Percentiles rank a stretch among this genome's conserved stretches.
Conservation (phyloP, 805 yeast genomes). For the Debaryomyces hansenii region DNA sequence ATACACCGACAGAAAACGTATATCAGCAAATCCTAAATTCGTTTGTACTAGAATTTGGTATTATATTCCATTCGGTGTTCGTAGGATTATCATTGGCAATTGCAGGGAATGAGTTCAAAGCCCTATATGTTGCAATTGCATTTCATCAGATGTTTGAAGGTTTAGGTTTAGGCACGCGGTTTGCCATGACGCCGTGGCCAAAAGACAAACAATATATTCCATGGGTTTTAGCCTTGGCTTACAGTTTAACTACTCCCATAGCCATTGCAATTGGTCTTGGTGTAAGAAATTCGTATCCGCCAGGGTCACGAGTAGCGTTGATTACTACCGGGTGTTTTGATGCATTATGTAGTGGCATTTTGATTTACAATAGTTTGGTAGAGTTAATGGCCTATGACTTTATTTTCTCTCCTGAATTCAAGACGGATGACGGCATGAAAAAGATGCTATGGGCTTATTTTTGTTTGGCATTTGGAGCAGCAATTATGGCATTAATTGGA, state of each 20-base stretch:
- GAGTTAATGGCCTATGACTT: constrained; percentile 43
- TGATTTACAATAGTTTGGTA: constrained; percentile 35
- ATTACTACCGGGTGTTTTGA: constrained; percentile 35
- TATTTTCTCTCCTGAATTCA: constrained; percentile 30
- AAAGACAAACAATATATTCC: constrained; percentile 27
- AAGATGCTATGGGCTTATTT: constrained; percentile 23
- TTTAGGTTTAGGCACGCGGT: constrained; percentile 76
- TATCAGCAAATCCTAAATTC: constrained; percentile 4
- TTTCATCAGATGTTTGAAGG: constrained; percentile 88
- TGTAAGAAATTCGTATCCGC: constrained; percentile 31
- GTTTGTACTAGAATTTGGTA: constrained; percentile 71
- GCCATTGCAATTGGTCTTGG: constrained; percentile 39
- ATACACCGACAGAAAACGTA: not conserved
- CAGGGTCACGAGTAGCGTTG: constrained; percentile 31
- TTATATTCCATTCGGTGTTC: constrained; percentile 79
- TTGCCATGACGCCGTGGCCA: constrained; percentile 40
- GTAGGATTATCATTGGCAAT: constrained; percentile 78
- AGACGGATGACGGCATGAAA: constrained; percentile 10
- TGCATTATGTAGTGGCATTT: constrained; percentile 34
- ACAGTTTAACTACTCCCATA: constrained; percentile 31
- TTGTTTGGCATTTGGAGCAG: constrained; percentile 25
- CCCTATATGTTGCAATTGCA: constrained; percentile 67
- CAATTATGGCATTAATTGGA: constrained; percentile 34
- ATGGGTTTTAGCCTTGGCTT: constrained; percentile 31
- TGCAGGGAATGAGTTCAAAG: constrained; percentile 71